Conservation (phyloP, 164 flowering plant species). For the grape (Vitis vinifera) region DNA sequence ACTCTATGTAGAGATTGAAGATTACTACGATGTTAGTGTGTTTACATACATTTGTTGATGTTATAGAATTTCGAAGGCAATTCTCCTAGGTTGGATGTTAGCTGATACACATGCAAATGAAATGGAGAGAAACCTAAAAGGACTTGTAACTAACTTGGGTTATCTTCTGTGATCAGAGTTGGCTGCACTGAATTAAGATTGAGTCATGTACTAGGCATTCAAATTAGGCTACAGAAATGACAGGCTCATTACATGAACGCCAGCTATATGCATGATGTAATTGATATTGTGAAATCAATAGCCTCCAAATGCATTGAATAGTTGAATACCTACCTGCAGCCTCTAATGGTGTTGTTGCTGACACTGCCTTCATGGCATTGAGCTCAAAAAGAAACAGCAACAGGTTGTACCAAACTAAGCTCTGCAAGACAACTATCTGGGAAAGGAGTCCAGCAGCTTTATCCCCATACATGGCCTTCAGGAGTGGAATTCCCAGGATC, state of each 20-base stretch:
- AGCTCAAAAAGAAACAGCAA: constrained; percentile 69
- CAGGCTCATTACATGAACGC: neutral
- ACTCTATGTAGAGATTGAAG: neutral
- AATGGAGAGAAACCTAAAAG: neutral
- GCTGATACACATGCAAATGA: neutral
- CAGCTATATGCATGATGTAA: neutral
- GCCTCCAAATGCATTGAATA: neutral
- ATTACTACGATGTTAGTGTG: neutral
- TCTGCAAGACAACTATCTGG: constrained; percentile 77
- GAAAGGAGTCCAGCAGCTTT: constrained; percentile 48
- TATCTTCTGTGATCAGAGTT: constrained; percentile 10
- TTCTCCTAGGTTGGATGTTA: neutral
- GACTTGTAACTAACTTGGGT: constrained; percentile 7
- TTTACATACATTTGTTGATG: neutral
- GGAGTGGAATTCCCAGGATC: constrained; percentile 77
- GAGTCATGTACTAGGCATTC: neutral
- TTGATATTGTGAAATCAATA: neutral
- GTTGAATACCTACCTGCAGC: constrained; percentile 37
- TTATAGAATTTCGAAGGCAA: neutral
- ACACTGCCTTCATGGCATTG: constrained; percentile 36
- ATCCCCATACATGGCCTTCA: constrained; percentile 72
- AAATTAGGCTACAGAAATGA: constrained; percentile 1
- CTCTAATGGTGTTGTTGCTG: constrained; percentile 28
- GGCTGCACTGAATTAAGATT: constrained; percentile 1
- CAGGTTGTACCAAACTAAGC: constrained; percentile 75